Evolutionary conservation across 1,284 basidiomycete genomes (phyloP), one percentile per base, ranked within the genome.

Genomic region (Megacollybia platyphylla): DNA sequence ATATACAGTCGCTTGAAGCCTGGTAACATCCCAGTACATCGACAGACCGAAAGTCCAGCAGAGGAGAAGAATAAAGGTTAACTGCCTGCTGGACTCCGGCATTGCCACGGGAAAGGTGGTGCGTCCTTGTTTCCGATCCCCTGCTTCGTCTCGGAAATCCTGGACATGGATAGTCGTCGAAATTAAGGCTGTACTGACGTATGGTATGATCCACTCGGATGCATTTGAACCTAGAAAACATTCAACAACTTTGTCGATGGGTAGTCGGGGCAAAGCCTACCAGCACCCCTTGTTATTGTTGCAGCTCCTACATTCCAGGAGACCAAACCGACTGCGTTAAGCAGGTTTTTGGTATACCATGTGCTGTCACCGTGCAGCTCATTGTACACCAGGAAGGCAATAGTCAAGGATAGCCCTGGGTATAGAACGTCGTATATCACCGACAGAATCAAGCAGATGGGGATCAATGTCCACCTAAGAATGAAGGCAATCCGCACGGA

Each of bases 91-190:
- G 11, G 52, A 40, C 20, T 54, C 51, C 2, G 59, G 59, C 35
- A 54, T 48, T 7, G 51, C 44, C 39, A 68, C 62, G 10, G 67
- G 66, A 8, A 69, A 48, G 0, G 68, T 70, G 1, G 50, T 53
- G 10, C 67, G 56, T 9, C 66, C 65, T 20, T 56, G 52, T 5
- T 37, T 48, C 3, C 44, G 47, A 46, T 70, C 67, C 4, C 68
- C 68, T 5, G 52, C 55, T 6, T 59, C 53, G 41, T 70, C 68
- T 24, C 57, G 56, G 49, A 65, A 69, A 44, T 69, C 67, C 48
- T 67, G 63, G 40, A 48, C 42, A 39, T 48, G 47, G 8, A 48
- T 48, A 4, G 47, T 48, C 7, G 45, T 39, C 26, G 39, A 41
- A 2, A 48, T 48, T 17, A 48, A 26, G 9, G 24, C 34, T 7